A percentile compares a stretch with the other conserved stretches of the same genome.
phyloP scores from a whole-genome alignment of 2,329 filamentous ascomycete genomes.

The Pestalotiopsis sp. region DNA sequence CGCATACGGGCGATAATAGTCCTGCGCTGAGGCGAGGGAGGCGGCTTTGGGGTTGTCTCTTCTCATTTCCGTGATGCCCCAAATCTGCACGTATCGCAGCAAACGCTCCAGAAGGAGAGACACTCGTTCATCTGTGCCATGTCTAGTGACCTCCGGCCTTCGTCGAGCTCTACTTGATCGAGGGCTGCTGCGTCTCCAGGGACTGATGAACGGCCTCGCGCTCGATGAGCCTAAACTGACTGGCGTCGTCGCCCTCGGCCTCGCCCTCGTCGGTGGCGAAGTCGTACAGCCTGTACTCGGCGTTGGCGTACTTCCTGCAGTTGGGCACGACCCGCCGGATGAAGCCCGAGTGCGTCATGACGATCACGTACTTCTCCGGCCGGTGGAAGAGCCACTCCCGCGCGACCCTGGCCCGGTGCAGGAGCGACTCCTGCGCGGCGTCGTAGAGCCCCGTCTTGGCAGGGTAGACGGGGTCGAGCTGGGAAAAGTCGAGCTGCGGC shows the following conservation, averaged over 20 bases:
- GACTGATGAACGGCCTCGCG: not conserved
- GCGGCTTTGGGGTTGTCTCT: too few relatives aligned
- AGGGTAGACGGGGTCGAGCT: conserved; percentile 32
- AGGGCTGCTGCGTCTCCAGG: not conserved
- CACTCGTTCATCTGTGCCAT: not conserved
- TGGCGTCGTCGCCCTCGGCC: not conserved
- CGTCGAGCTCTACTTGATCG: not conserved
- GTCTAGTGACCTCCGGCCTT: not conserved
- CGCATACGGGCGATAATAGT: too few relatives aligned
- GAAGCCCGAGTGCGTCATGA: conserved; percentile 35
- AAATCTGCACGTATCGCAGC: too few relatives aligned
- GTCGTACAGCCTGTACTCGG: conserved; percentile 31
- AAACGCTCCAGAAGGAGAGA: too few relatives aligned
- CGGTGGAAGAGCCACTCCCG: conserved; percentile 31
- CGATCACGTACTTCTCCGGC: conserved; percentile 30
- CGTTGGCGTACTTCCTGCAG: conserved; percentile 30
- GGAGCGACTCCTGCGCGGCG: conserved; percentile 28
- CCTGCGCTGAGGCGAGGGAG: too few relatives aligned
- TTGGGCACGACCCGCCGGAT: conserved; percentile 25
- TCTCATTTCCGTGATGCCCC: too few relatives aligned
- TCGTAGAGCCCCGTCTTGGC: conserved; percentile 34
- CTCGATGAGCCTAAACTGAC: conserved; percentile 8
- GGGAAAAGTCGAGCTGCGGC: conserved; percentile 33
- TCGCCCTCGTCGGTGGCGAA: conserved; percentile 16
- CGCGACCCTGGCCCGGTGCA: conserved; percentile 26